Conservation (phyloP, 148 eudicot genomes). For the Persicaria tinctoria region DNA sequence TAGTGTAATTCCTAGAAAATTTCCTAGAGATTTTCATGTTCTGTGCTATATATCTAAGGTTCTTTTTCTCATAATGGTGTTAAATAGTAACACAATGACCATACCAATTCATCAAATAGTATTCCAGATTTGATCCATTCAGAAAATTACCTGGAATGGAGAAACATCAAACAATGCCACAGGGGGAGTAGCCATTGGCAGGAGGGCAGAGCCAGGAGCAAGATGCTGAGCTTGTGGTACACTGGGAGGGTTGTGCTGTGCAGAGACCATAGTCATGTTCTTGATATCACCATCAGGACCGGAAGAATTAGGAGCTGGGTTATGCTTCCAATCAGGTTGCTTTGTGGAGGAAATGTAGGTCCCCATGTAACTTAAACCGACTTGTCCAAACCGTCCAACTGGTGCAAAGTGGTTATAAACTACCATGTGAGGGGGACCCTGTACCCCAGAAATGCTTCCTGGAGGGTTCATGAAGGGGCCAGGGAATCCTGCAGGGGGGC, state of each 20-base stretch:
- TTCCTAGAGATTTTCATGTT: too few relatives aligned
- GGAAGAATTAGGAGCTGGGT: constrained; percentile 36
- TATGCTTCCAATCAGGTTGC: constrained; percentile 94
- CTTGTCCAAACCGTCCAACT: constrained; percentile 92
- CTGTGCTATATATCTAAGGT: background rate
- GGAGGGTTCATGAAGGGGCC: constrained; percentile 83
- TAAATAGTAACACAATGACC: background rate
- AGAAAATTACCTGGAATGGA: constrained; percentile 72
- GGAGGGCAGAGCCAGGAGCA: constrained; percentile 67
- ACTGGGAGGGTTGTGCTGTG: constrained; percentile 45
- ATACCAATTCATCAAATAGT: background rate
- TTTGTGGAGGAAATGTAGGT: constrained; percentile 86
- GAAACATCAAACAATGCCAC: constrained; percentile 80
- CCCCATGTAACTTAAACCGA: constrained; percentile 96
- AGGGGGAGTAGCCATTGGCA: constrained; percentile 79
- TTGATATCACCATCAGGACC: constrained; percentile 51
- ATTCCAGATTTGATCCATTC: background rate
- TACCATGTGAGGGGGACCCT: constrained; percentile 91
- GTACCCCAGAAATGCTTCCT: constrained; percentile 81
- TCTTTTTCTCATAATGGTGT: background rate
- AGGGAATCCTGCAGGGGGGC: constrained; percentile 69
- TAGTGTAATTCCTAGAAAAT: too few relatives aligned
- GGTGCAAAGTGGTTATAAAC: constrained; percentile 96
- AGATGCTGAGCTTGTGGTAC: constrained; percentile 57
- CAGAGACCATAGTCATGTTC: constrained; percentile 43